phyloP scores from a whole-genome alignment of 306 rosid species.

The Coriaria nepalensis region DNA sequence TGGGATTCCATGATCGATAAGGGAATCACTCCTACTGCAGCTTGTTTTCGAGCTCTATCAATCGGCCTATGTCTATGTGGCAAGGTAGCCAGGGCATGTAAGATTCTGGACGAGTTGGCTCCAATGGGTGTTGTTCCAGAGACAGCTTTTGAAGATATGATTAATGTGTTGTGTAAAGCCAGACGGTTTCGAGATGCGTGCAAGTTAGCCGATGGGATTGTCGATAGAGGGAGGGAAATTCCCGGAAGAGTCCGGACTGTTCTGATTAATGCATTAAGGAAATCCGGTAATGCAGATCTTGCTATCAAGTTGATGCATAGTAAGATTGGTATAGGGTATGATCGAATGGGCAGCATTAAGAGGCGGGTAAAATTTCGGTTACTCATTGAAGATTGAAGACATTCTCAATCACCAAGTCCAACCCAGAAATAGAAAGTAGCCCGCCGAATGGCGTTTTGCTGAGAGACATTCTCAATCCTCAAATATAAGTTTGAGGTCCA shows the following conservation, averaged over 20 bases:
- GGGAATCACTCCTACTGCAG: slow-evolving; percentile 68
- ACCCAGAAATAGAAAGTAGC: no score
- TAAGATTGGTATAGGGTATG: slow-evolving; percentile 89
- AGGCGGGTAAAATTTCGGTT: slow-evolving; percentile 66
- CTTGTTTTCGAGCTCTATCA: slow-evolving; percentile 75
- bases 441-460: no score
- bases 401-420: no score
- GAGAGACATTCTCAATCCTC: no score
- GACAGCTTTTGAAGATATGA: slow-evolving; percentile 73
- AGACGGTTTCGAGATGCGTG: slow-evolving; percentile 77
- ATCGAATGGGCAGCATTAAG: slow-evolving; percentile 57
- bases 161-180: slow-evolving; percentile 59
- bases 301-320: slow-evolving; percentile 84
- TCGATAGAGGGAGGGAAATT: slow-evolving; percentile 77
- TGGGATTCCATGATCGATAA: slow-evolving; percentile 81
- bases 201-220: slow-evolving; percentile 87
- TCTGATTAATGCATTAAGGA: slow-evolving; percentile 72
- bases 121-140: slow-evolving; percentile 75
- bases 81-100: slow-evolving; percentile 81
- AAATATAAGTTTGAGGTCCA: no score
- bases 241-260: slow-evolving; percentile 65
- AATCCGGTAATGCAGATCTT: slow-evolving; percentile 65
- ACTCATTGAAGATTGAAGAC: slow-evolving; percentile 29
- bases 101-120: slow-evolving; percentile 75
- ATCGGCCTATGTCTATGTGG: slow-evolving; percentile 75